Base-by-base conservation (phyloP, 805 yeast genomes). In the Candida stauntonica region DNA sequence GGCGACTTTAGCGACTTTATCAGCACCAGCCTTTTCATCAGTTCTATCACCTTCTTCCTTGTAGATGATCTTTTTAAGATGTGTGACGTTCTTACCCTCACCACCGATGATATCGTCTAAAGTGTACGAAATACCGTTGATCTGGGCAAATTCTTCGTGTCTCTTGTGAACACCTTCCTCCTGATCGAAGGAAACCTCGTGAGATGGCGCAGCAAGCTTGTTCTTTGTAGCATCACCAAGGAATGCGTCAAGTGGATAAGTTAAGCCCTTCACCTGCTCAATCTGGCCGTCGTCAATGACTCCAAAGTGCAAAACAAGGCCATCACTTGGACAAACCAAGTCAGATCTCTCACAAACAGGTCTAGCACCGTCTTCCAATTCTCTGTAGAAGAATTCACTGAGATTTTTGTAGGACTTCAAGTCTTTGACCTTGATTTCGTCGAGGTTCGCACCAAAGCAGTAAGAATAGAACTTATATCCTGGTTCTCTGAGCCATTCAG, bases 231-330 rank as follows among this genome's bases (percentile, higher is more conserved):
- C 64, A 34, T 75, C 70, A 4, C 99, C 99, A 32, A 93, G 70
- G 38, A 93, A 74, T 8, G 94, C 89, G 48, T 86, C 91, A 13
- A 93, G 73, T 2, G 95, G 81, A 60, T 93, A 93, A 2, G 94
- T 86, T 77, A 93, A 77, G 7, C 99, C 99, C 64, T 93, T 93
- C 29, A 93, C 98, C 61, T 91, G 98, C 61, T 93, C 98, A 44
- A 93, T 87, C 49, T 84, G 86, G 24, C 96, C 96, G 50, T 82
- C 73, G 37, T 77, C 78, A 28, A 86, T 77, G 21, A 76, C 68
- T 17, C 99, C 99, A 42, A 86, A 74, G 52, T 86, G 89, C 42
- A 93, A 66, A 14, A 93, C 82, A 47, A 75, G 81, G 17, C 99
- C 99, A 62, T 93, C 99, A 41, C 96, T 79, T 3, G 99, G 99